Evolutionary conservation across 192 early-diverging fungal genomes (phyloP).

Genomic region (Linderina pennispora): DNA sequence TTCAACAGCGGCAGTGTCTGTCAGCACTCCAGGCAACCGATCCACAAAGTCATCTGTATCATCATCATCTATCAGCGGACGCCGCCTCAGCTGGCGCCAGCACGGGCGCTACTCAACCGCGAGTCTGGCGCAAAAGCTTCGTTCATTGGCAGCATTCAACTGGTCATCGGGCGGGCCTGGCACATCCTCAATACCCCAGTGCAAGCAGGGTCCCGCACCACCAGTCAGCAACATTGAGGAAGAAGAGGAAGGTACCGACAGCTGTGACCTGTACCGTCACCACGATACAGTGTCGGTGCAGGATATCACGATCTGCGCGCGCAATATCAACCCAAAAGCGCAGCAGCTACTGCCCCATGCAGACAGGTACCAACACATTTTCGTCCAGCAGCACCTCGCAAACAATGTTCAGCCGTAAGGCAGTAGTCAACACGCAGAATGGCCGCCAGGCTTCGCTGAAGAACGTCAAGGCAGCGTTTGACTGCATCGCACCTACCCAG

Average conservation of each 20-base stretch:
- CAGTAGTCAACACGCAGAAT: background rate
- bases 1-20: too few species aligned
- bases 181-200: too few species aligned
- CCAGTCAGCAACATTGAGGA: too few species aligned
- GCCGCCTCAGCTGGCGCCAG: slow-evolving; percentile 37
- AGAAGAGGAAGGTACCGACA: too few species aligned
- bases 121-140: slow-evolving; percentile 40
- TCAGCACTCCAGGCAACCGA: too few species aligned
- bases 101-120: slow-evolving; percentile 13
- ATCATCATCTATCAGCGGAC: slow-evolving; percentile 10
- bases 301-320: background rate
- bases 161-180: slow-evolving; percentile 25
- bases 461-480: slow-evolving; percentile 3
- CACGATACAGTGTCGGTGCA: too few species aligned
- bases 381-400: too few species aligned
- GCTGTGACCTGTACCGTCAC: too few species aligned
- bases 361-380: too few species aligned
- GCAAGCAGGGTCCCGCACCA: too few species aligned
- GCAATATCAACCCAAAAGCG: slow-evolving; percentile 3
- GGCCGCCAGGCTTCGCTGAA: background rate
- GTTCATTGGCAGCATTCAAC: slow-evolving; percentile 36
- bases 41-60: slow-evolving; percentile 41
- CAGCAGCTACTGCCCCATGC: slow-evolving; percentile 6
- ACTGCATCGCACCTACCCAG: slow-evolving; percentile 6
- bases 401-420: background rate